Evolutionary conservation across 305 asterid genomes (phyloP).

Genomic region (Coffea humblotiana): DNA sequence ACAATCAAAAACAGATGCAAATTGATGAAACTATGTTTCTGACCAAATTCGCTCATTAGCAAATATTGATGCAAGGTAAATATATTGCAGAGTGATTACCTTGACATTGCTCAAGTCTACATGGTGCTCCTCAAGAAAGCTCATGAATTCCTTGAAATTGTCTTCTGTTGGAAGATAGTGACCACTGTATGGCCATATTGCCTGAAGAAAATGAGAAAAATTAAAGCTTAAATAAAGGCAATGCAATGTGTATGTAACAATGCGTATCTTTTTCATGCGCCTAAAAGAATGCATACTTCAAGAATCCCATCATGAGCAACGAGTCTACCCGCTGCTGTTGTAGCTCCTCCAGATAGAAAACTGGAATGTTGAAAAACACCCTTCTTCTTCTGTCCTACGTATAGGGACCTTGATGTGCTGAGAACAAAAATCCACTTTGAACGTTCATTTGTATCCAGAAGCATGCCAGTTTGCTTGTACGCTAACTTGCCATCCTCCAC

Average conservation of each 20-base stretch:
- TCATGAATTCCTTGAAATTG: constrained; percentile 33
- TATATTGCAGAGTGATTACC: constrained; percentile 24
- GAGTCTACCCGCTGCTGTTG: constrained; percentile 65
- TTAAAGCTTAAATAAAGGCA: not conserved
- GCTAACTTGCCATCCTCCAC: constrained; percentile 52
- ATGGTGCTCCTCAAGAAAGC: constrained; percentile 43
- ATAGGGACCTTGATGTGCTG: constrained; percentile 53
- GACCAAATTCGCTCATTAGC: not conserved
- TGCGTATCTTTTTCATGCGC: not conserved
- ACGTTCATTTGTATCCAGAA: constrained; percentile 44
- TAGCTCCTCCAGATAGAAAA: constrained; percentile 64
- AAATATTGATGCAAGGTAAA: not conserved
- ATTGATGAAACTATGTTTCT: not conserved
- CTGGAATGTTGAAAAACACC: constrained; percentile 74
- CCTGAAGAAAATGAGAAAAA: constrained; percentile 29
- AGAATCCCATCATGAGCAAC: constrained; percentile 54
- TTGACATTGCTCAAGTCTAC: constrained; percentile 39
- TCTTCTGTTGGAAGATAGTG: constrained; percentile 51
- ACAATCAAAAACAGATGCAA: not conserved
- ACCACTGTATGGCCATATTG: constrained; percentile 54
- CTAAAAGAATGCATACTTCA: constrained; percentile 38
- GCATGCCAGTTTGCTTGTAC: constrained; percentile 44
- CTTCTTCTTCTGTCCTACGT: constrained; percentile 57
- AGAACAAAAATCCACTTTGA: constrained; percentile 77
- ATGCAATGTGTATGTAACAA: not conserved